Conservation (phyloP, 1,284 basidiomycete species). For the Cystobasidiaceae sp. region DNA sequence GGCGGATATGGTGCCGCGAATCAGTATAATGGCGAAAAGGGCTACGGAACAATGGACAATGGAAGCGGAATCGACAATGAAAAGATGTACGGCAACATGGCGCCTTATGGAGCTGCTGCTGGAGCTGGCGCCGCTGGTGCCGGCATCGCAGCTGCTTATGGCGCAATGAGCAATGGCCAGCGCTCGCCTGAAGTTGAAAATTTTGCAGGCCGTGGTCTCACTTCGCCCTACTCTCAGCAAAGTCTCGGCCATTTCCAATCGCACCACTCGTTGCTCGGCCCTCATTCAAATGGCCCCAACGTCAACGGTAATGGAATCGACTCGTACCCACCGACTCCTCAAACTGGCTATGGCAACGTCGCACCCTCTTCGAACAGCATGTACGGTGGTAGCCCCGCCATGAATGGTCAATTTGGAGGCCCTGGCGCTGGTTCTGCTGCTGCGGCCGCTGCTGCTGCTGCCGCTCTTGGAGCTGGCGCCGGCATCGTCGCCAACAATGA, state of each 20-base stretch:
- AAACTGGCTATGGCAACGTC: slow-evolving; percentile 4
- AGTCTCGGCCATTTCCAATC: neutral
- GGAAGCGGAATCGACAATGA: slow-evolving; percentile 9
- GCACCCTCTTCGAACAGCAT: neutral
- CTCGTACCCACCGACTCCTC: slow-evolving; percentile 18
- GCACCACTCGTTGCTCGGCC: neutral
- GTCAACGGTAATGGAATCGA: slow-evolving; percentile 2
- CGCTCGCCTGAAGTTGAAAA: slow-evolving; percentile 11
- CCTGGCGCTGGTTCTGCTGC: neutral
- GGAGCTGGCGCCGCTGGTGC: neutral
- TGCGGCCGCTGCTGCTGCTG: neutral
- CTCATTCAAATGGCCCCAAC: neutral
- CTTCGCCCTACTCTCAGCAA: neutral
- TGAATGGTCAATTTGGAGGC: neutral
- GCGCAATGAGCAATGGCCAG: neutral
- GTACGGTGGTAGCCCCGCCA: neutral
- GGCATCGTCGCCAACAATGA: neutral
- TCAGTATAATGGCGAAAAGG: neutral
- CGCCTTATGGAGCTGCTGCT: neutral
- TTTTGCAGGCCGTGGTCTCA: slow-evolving; percentile 14
- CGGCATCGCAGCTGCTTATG: too few relatives aligned
- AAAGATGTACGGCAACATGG: neutral
- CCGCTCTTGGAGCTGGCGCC: neutral
- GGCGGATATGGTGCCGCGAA: neutral
- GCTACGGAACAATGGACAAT: slow-evolving; percentile 5